Evolutionary conservation across 1,284 basidiomycete genomes (phyloP).

Genomic region (Wolfiporia cocos): DNA sequence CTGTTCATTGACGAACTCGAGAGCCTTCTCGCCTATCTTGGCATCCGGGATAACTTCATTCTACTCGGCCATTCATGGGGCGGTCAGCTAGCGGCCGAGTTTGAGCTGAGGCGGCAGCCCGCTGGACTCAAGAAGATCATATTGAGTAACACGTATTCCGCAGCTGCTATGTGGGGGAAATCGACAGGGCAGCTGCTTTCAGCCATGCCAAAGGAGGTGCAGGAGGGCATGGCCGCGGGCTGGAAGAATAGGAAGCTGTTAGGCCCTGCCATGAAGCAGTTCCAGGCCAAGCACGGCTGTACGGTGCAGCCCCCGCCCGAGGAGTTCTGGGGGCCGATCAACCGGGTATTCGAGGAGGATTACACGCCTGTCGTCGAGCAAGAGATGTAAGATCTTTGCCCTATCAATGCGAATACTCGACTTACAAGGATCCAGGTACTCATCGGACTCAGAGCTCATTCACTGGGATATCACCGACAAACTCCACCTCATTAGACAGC

Average conservation of each 20-base stretch:
- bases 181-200: slow-evolving; percentile 13
- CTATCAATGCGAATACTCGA: not conserved
- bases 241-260: slow-evolving; percentile 22
- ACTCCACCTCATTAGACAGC: slow-evolving; percentile 20
- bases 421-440: not conserved
- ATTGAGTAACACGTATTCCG: slow-evolving; percentile 22
- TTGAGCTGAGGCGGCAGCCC: slow-evolving; percentile 19
- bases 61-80: slow-evolving; percentile 33
- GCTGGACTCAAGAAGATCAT: slow-evolving; percentile 26
- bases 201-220: slow-evolving; percentile 21
- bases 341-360: slow-evolving; percentile 7
- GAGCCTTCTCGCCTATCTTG: slow-evolving; percentile 24
- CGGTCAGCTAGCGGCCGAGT: slow-evolving; percentile 24
- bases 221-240: slow-evolving; percentile 18
- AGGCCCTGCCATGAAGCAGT: slow-evolving; percentile 19
- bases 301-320: slow-evolving; percentile 19
- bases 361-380: slow-evolving; percentile 14
- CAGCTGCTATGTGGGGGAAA: slow-evolving; percentile 21
- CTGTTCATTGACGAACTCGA: slow-evolving; percentile 31
- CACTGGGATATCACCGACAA: slow-evolving; percentile 23
- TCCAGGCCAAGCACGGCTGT: slow-evolving; percentile 21
- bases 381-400: slow-evolving; percentile 9
- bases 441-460: slow-evolving; percentile 10
- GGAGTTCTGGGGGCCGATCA: slow-evolving; percentile 18
- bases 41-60: slow-evolving; percentile 22